These are phyloP conservation scores for Aulographum hederae DNA, from an alignment of 2,329 filamentous ascomycete species.

Conservation along the genomic window DNA sequence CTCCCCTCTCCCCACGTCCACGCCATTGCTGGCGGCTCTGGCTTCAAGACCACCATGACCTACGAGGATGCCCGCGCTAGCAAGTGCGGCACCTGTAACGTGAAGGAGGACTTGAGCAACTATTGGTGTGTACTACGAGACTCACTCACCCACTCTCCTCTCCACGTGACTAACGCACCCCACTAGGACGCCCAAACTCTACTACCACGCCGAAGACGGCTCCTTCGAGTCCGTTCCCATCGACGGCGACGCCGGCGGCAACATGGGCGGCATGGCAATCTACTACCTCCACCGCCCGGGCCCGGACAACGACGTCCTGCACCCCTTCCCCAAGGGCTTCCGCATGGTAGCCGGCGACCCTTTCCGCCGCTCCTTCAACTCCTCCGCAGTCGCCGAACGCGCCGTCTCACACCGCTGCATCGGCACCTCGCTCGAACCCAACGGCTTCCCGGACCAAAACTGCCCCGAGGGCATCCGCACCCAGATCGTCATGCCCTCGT, in stretches of 20 bases:
- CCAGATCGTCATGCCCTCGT: constrained; percentile 55
- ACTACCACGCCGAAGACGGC: constrained; percentile 45
- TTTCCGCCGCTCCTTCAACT: constrained; percentile 36
- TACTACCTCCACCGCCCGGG: constrained; percentile 46
- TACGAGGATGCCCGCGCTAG: constrained; percentile 42
- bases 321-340: constrained; percentile 51
- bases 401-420: constrained; percentile 41
- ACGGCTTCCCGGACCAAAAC: constrained; percentile 50
- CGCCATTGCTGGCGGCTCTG: constrained; percentile 51
- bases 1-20: constrained; percentile 44
- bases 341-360: constrained; percentile 53
- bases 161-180: too few relatives aligned
- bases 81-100: constrained; percentile 51
- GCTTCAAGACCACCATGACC: constrained; percentile 42
- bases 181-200: constrained; percentile 52
- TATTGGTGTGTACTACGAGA: too few relatives aligned
- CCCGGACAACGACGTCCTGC: constrained; percentile 42
- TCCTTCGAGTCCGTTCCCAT: constrained; percentile 46
- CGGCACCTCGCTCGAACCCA: constrained; percentile 25
- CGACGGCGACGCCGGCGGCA: constrained; percentile 25
- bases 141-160: too few relatives aligned
- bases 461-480: constrained; percentile 47
- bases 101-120: constrained; percentile 51
- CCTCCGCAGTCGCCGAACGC: constrained; percentile 29
- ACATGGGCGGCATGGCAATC: constrained; percentile 44